phyloP scores from a whole-genome alignment of 495 filamentous ascomycete genomes.

The Diplogelasinospora grovesii region DNA sequence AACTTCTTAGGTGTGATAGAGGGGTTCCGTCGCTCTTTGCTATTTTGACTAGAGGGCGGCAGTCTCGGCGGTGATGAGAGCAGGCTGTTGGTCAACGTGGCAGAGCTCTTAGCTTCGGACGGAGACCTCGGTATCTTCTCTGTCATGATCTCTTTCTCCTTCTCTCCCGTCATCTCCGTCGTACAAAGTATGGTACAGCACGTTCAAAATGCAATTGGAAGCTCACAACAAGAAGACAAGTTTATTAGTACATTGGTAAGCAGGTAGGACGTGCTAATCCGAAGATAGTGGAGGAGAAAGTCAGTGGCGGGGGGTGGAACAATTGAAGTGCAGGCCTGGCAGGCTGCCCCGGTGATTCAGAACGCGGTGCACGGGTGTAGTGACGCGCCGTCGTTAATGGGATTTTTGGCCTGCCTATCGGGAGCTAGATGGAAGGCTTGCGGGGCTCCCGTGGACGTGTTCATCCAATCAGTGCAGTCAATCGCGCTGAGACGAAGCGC shows the following conservation, averaged over 20 bases:
- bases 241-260: neutral
- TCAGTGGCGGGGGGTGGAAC: neutral
- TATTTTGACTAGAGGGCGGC: conserved; percentile 17
- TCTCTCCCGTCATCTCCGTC: too few species aligned
- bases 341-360: conserved; percentile 1
- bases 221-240: neutral
- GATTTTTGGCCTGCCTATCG: conserved; percentile 5
- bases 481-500: conserved; percentile 6
- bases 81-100: conserved; percentile 17
- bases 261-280: neutral
- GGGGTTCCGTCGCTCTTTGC: conserved; percentile 42
- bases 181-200: too few species aligned
- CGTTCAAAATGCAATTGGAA: too few species aligned
- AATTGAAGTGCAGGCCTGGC: neutral
- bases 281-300: conserved; percentile 1
- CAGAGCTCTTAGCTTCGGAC: conserved; percentile 18
- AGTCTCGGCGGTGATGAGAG: conserved; percentile 34
- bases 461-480: conserved; percentile 18
- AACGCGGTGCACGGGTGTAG: conserved; percentile 23
- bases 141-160: too few species aligned
- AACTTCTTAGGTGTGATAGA: conserved; percentile 70
- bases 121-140: conserved; percentile 14
- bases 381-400: conserved; percentile 14
- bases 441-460: conserved; percentile 13
- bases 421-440: conserved; percentile 11